These are phyloP conservation scores for Phytophthora litchii DNA, from an alignment of 352 stramenopile genomes.

Conservation along the genomic window DNA sequence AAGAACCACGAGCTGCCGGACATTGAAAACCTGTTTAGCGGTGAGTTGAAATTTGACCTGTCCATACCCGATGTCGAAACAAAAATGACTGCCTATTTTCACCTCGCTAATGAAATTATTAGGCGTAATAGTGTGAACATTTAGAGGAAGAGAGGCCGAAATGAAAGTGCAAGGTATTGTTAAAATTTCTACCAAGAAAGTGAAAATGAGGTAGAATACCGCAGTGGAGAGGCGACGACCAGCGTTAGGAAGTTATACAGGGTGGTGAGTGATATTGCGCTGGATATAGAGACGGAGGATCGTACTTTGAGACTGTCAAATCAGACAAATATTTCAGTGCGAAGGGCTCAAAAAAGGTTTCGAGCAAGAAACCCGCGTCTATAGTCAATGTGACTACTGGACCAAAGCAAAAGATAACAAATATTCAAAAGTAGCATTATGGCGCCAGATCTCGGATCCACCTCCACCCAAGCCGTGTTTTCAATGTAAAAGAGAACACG, in stretches of 20 bases:
- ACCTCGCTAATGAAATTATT: slow-evolving; percentile 19
- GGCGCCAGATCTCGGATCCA: not conserved
- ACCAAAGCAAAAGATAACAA: no score
- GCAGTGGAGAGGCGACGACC: slow-evolving; percentile 6
- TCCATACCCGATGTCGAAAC: slow-evolving; percentile 12
- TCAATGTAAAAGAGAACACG: slow-evolving; percentile 14
- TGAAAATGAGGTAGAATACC: slow-evolving; percentile 12
- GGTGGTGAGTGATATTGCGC: slow-evolving; percentile 5
- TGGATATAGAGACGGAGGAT: slow-evolving; percentile 6
- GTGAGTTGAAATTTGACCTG: slow-evolving; percentile 8
- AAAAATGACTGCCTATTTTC: slow-evolving; percentile 12
- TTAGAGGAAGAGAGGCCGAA: slow-evolving; percentile 3
- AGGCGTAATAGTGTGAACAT: slow-evolving; percentile 5
- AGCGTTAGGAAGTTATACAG: slow-evolving; percentile 6
- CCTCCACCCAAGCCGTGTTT: slow-evolving; percentile 6
- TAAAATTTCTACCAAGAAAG: slow-evolving; percentile 1
- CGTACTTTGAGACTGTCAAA: not conserved
- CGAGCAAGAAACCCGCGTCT: not conserved
- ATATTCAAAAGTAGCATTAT: not conserved
- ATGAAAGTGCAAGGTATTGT: slow-evolving; percentile 13
- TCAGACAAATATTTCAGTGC: slow-evolving; percentile 3
- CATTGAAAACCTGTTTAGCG: slow-evolving; percentile 6
- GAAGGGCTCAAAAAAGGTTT: not conserved
- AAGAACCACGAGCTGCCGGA: slow-evolving; percentile 18
- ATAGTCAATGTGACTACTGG: no score